Evolutionary conservation across 495 filamentous ascomycete genomes (phyloP), one percentile per base, ranked within the genome.

Genomic region (Pseudoneurospora amorphoporcata): DNA sequence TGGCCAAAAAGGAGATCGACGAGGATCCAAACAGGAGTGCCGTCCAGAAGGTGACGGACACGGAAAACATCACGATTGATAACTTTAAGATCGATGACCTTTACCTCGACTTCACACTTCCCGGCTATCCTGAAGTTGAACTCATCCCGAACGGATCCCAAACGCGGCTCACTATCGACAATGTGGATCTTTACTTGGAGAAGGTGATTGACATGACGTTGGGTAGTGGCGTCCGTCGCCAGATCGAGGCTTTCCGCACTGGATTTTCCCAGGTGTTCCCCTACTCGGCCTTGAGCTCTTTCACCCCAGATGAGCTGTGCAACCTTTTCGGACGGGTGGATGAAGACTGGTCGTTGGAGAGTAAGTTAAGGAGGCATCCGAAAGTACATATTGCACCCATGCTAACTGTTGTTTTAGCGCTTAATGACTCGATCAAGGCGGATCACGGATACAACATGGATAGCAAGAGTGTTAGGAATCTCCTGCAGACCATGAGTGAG

Each of bases 391-490:
- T 43, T 71, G n/a, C 32, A 43, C 17, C 14, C 8, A 14, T 73
- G 65, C 73, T 78, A 71, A 78, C 73, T 29, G 4, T 39, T 8
- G 12, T 29, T 45, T 75, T 77, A 96, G 93, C 95, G 43, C 86
- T 99, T 35, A 97, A 95, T 88, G 96, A 99, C 78, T 97, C 95
- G 3, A 94, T 99, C 82, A 99, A 98, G 84, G 96, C 96, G n/a
- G 96, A 99, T 77, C 96, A 99, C 79, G 96, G 96, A 4, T 99
- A 93, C 85, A 98, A 98, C 75, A 95, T 99, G 90, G 96, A 99
- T 76, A 98, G 96, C 86, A 93, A 91, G 85, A 97, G 93, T 73
- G 95, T 99, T 41, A 92, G 89, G 47, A 98, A 99, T 76, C 78
- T 99, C 74, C 87, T 99, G 4, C 94, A 98, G 77, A 90, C 90